Base-by-base conservation (phyloP, 805 yeast species). In the Yarrowia divulgata region DNA sequence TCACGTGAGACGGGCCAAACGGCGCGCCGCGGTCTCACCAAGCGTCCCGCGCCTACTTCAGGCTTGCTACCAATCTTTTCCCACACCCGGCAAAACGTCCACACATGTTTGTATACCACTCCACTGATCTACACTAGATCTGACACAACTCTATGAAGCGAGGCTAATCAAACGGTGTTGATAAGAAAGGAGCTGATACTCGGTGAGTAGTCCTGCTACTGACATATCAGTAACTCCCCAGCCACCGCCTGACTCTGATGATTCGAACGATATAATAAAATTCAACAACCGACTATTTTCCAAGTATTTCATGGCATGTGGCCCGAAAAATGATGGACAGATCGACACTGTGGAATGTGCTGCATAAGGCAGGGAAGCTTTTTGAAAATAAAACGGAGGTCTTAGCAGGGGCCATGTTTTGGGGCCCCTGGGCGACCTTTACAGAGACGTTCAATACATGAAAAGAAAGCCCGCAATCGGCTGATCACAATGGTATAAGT, bases 261-360 rank as follows among this genome's bases (percentile, higher is more conserved):
- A 46, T 8, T 12, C 23, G 29, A 5, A 12, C 4, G 6, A 43
- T n/a, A 43, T 43, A 43, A 43, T 43, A 43, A n/a, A n/a, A n/a
- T n/a, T 4, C 46, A 23, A 23, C 29, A 23, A 23, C 29, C 29
- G 29, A 23, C 29, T 23, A 23, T 23, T 23, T 23, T 23, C 29
- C 29, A 23, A 23, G 29, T 4, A 23, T 23, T 23, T 23, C n/a
- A 4, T 23, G 29, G 29, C 29, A 23, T 23, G 29, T 23, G 29
- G 29, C 29, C 29, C 29, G 29, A 23, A 23, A 23, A 23, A 23
- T 23, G 29, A 23, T 23, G 29, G 29, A 23, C 29, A 23, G 58
- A 52, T 52, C 58, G 58, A 35, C 58, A 35, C n/a, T 35, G 43
- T 35, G 58, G 58, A 52, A 52, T 52, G 58, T 52, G 43, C 42